These are phyloP conservation scores for Ophiosphaerella narmari DNA, from an alignment of 2,329 filamentous ascomycete genomes.

Conservation along the genomic window DNA sequence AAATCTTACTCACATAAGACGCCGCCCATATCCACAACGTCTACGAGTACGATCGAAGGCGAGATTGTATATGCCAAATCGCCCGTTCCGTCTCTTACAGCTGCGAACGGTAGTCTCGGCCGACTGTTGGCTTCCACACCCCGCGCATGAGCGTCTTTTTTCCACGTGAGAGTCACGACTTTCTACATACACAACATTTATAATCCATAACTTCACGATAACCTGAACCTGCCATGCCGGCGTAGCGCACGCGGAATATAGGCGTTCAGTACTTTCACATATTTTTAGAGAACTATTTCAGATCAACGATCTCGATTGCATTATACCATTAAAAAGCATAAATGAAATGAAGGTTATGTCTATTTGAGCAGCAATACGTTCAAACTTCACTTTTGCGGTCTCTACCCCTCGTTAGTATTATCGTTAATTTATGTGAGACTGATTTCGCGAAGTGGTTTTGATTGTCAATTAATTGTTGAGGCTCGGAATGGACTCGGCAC, in stretches of 20 bases:
- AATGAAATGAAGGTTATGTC: background rate
- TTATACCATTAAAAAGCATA: conserved; percentile 5
- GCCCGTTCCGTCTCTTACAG: conserved; percentile 37
- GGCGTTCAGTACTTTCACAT: background rate
- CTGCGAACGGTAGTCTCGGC: conserved; percentile 45
- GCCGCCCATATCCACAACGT: conserved; percentile 37
- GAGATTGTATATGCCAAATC: conserved; percentile 45
- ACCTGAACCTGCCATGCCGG: background rate
- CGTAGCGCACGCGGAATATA: conserved; percentile 2
- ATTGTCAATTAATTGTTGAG: too few species aligned
- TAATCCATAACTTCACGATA: background rate
- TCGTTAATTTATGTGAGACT: background rate
- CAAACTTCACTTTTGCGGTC: background rate
- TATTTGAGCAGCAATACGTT: background rate
- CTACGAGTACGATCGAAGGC: conserved; percentile 42
- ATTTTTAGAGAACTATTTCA: background rate
- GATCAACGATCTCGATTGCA: background rate
- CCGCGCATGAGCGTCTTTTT: conserved; percentile 3
- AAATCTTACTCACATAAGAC: conserved; percentile 42
- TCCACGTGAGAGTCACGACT: background rate
- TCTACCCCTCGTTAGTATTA: background rate
- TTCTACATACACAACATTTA: background rate
- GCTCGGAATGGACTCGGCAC: too few species aligned
- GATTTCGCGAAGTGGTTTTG: background rate
- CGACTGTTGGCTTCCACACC: conserved; percentile 39